phyloP scores from a whole-genome alignment of 495 filamentous ascomycete species.

The Neurospora sp. region DNA sequence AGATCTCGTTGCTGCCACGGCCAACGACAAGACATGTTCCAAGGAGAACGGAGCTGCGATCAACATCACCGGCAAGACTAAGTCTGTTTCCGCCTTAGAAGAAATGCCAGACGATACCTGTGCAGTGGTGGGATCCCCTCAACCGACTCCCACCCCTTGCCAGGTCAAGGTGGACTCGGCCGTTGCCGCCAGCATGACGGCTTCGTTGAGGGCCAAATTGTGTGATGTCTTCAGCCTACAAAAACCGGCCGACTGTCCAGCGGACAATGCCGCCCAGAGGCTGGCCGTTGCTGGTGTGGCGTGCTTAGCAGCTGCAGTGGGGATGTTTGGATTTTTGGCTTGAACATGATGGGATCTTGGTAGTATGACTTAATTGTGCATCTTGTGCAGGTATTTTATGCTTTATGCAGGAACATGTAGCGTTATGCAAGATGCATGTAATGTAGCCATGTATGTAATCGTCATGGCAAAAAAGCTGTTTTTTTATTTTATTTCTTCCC shows the following conservation, averaged over 20 bases:
- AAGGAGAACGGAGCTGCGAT: background rate
- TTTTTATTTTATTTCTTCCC: background rate
- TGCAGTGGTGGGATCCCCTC: background rate
- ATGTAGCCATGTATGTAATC: background rate
- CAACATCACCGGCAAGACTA: background rate
- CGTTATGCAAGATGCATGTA: background rate
- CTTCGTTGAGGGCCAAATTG: background rate
- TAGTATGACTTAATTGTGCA: background rate
- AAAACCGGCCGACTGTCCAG: background rate
- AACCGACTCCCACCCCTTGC: slow-evolving; percentile 1
- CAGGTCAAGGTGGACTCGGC: slow-evolving; percentile 2
- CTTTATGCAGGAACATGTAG: background rate
- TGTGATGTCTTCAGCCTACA: no score
- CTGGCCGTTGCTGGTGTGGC: background rate
- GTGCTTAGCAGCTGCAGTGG: background rate
- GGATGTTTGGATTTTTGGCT: background rate
- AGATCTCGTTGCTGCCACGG: slow-evolving; percentile 22
- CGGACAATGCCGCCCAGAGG: background rate
- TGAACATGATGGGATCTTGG: background rate
- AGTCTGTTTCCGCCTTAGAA: background rate
- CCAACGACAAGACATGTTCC: background rate
- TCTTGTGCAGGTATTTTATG: background rate
- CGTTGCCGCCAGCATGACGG: slow-evolving; percentile 6
- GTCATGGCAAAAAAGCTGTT: background rate
- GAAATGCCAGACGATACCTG: background rate